Base-by-base conservation (phyloP, 768 basidiomycete genomes). In the Tulasnella sp. region DNA sequence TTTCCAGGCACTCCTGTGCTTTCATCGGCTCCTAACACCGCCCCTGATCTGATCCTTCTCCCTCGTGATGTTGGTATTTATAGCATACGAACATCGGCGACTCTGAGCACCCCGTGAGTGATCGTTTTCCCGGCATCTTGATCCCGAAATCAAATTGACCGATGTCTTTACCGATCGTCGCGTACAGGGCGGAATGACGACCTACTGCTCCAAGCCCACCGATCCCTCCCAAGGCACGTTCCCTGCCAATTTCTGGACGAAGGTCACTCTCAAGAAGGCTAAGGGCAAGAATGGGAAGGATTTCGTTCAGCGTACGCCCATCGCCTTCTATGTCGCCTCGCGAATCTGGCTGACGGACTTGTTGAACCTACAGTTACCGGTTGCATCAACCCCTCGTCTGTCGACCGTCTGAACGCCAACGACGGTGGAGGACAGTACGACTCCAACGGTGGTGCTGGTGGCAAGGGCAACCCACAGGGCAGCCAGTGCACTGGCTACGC, bases 351-450 rank as follows among this genome's bases (percentile, higher is more conserved):
- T 58, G 41, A 44, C 50, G 46, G 37, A 37, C 37, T 2, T 37
- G 37, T 37, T 37, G 37, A 37, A 2, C 37, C 37, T 37, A 34
- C 72, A 80, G 80, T 80, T 0, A 80, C 80, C 44, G 80, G 80
- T 37, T 80, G 80, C 74, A 80, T 80, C 76, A 76, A 76, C 18
- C 24, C 75, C 41, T 58, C 34, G 37, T 37, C 80, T 37, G 8
- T 16, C 75, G 80, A 80, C 75, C 80, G 80, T n/a, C 22, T 80
- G 31, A 64, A 80, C 60, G 48, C 80, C 42, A 44, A 24, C 72
- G 80, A 80, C 60, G 74, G 40, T 46, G 80, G 80, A 46, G 80
- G 80, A 4, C 80, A 80, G 46, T 80, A 80, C 80, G 80, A 80
- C 54, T 76, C 74, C 28, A 50, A 24, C 46, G 80, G 80, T 8